A percentile compares a stretch with the other conserved stretches of the same genome.
These are phyloP conservation scores for Ascochyta viciae-villosae DNA, from an alignment of 2,329 filamentous ascomycete genomes.

Conservation along the genomic window DNA sequence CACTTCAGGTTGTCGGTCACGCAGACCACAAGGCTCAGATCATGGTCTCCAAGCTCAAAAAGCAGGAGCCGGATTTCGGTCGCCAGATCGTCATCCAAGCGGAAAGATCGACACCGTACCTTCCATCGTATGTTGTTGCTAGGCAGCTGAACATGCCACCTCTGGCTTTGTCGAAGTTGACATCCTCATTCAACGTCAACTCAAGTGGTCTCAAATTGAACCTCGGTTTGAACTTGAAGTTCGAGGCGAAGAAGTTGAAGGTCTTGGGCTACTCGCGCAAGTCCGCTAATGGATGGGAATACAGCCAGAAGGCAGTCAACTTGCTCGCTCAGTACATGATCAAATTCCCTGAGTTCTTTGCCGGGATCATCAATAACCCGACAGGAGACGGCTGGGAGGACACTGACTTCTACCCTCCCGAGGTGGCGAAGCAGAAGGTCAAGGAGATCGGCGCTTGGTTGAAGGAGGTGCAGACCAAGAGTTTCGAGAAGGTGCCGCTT, in stretches of 20 bases:
- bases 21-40: constrained; percentile 77
- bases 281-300: constrained; percentile 89
- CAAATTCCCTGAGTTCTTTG: constrained; percentile 94
- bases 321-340: constrained; percentile 90
- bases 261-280: constrained; percentile 95
- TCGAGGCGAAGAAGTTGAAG: constrained; percentile 93
- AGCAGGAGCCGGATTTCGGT: constrained; percentile 82
- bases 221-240: constrained; percentile 93
- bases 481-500: constrained; percentile 92
- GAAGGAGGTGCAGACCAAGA: constrained; percentile 88
- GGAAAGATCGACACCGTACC: constrained; percentile 76
- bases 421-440: constrained; percentile 76
- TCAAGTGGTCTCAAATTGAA: constrained; percentile 86
- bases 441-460: constrained; percentile 96
- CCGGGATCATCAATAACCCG: constrained; percentile 82
- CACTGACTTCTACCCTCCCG: constrained; percentile 82
- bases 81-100: constrained; percentile 74
- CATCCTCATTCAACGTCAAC: constrained; percentile 87
- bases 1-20: constrained; percentile 82
- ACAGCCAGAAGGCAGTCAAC: constrained; percentile 81
- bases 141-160: constrained; percentile 82
- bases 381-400: constrained; percentile 84
- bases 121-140: constrained; percentile 87
- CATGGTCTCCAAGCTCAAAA: constrained; percentile 74
- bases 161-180: constrained; percentile 91